Base-by-base conservation (phyloP, 2,329 filamentous ascomycete species). In the Paecilomyces formosus region DNA sequence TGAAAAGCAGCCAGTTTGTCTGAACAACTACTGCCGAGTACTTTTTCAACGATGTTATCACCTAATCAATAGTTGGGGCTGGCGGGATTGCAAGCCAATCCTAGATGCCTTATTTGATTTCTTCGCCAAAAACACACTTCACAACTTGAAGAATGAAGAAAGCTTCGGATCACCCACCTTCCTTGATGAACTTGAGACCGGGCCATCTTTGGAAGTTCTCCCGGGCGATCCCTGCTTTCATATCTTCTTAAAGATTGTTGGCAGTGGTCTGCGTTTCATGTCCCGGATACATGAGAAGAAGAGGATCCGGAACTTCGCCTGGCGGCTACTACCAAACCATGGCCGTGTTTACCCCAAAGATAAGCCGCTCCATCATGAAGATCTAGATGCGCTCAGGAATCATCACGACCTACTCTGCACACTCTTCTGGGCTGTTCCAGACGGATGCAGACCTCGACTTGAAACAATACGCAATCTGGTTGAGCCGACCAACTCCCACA, bases 381-480 rank as follows among this genome's bases (percentile, higher is more conserved):
- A 83, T 61, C 70, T 86, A 12, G 78, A 82, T 55, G 82, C 84
- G 1, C 70, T 86, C 53, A 78, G 82, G 54, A 87, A 86, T 62
- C 83, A 87, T 59, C 83, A 85, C 62, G 83, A 86, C 64, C 73
- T 87, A 15, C 75, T 87, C 0, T 83, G 80, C 57, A 83, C 81
- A 3, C 72, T 87, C 13, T 86, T 86, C 66, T 85, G 78, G 75
- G 79, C 78, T 50, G 79, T 81, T 39, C 83, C 84, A 26, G 70
- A 79, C 28, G 73, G 75, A 1, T 80, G 76, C 64, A 76, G 84
- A n/a, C 82, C 82, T 49, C 76, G 79, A 51, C 62, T 85, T 3
- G 74, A 79, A 55, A 72, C 78, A 5, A 76, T 86, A 54, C 78
- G 75, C 28, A 75, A 79, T 56, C 75, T 87, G 5, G 82, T 86